Evolutionary conservation across 2,329 filamentous ascomycete genomes (phyloP).

Genomic region (Penicillium sp.): DNA sequence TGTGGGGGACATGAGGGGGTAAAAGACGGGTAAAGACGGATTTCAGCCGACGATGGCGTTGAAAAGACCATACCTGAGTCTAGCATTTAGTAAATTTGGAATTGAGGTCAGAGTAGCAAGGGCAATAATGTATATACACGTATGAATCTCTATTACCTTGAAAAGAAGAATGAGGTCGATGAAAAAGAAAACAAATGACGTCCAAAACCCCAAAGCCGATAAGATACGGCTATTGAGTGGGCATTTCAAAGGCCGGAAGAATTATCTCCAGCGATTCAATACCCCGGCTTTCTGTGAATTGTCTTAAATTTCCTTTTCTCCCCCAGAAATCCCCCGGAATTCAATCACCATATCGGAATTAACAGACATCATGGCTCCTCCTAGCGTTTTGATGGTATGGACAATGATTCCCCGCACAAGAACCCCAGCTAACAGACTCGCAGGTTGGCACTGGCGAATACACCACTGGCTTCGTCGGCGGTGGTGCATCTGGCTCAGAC

Average conservation of each 20-base stretch:
- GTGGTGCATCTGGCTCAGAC: slow-evolving; percentile 79
- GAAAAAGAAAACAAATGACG: neutral
- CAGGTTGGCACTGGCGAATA: slow-evolving; percentile 92
- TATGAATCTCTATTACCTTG: too few relatives aligned
- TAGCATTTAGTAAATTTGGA: neutral
- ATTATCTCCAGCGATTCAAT: slow-evolving; percentile 24
- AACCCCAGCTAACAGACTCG: slow-evolving; percentile 7
- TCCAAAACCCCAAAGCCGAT: slow-evolving; percentile 2
- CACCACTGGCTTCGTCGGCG: slow-evolving; percentile 90
- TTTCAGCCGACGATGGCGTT: neutral
- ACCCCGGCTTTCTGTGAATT: slow-evolving; percentile 4
- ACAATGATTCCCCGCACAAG: slow-evolving; percentile 1
- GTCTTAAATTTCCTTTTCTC: slow-evolving; percentile 9
- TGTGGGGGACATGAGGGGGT: slow-evolving; percentile 23
- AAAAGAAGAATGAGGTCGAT: slow-evolving; percentile 9
- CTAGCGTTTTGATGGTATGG: slow-evolving; percentile 68
- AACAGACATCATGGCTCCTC: slow-evolving; percentile 53
- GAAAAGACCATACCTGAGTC: neutral
- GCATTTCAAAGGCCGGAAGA: slow-evolving; percentile 28
- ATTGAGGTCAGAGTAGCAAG: neutral
- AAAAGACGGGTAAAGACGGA: neutral
- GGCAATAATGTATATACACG: neutral
- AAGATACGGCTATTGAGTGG: slow-evolving; percentile 32
- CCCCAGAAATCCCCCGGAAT: neutral
- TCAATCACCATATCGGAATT: neutral